Conservation (phyloP, 805 yeast genomes). For the Alloascoidea hylecoeti region DNA sequence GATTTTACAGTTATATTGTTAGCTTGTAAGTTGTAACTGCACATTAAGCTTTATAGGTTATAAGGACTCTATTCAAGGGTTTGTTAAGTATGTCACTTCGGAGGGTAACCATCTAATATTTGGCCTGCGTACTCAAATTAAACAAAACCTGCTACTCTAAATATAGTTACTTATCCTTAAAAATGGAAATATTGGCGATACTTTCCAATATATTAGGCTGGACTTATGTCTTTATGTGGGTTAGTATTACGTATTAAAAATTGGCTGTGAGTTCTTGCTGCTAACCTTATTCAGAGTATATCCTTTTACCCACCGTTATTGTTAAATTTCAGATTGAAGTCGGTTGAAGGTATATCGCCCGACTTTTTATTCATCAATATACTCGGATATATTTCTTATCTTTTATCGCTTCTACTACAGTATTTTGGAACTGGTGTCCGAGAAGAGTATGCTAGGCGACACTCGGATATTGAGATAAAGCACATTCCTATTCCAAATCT, state of each 20-base stretch:
- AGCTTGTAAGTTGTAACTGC: too few species aligned
- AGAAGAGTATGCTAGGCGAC: constrained; percentile 18
- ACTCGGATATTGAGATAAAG: constrained; percentile 7
- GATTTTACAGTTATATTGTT: too few species aligned
- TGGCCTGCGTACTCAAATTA: too few species aligned
- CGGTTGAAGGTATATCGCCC: constrained; percentile 21
- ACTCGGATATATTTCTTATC: constrained; percentile 19
- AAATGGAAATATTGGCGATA: constrained; percentile 26
- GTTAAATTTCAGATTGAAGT: constrained; percentile 14
- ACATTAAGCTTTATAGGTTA: too few species aligned
- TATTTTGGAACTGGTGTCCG: constrained; percentile 18
- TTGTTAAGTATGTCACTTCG: too few species aligned
- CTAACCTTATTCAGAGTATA: constrained; percentile 16
- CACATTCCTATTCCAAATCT: background rate
- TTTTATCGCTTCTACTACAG: constrained; percentile 15
- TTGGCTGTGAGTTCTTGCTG: background rate
- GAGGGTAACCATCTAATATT: too few species aligned
- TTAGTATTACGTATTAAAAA: constrained; percentile 4
- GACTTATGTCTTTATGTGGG: constrained; percentile 11
- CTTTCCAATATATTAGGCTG: constrained; percentile 10
- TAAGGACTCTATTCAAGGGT: too few species aligned
- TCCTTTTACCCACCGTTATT: constrained; percentile 22
- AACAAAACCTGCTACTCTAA: too few species aligned
- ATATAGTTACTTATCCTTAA: too few species aligned
- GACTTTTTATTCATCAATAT: constrained; percentile 20